Evolutionary conservation across 129 eudicot genomes (phyloP), one percentile per base, ranked within the genome.

Genomic region (Helianthus annuus): DNA sequence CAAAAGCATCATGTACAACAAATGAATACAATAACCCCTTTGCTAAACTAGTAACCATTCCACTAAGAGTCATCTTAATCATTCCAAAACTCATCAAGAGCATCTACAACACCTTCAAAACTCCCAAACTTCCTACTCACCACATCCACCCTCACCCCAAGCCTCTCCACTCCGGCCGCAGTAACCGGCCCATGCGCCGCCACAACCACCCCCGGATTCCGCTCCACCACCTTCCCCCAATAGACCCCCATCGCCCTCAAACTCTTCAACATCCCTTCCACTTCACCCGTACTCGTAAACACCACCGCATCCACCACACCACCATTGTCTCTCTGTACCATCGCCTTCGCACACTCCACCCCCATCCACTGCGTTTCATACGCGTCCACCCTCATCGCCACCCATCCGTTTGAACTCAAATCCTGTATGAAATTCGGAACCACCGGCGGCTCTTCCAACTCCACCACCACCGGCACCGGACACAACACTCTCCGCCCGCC

Each of bases 101-200:
- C 96, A 62, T 89, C 92, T 52, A 93, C 89, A 39, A 93, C 88
- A 1, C 98, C 98, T 8, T 78, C 83, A 72, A 93, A 93, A 59
- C 96, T 87, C 74, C 82, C 85, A 82, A 87, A 93, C 78, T 75
- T 78, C 4, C 76, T 54, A 58, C 98, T 81, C 53, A 89, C 96
- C 71, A 92, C 90, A 82, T 92, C 85, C 34, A 87, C 81, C 5
- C 71, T 65, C 62, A 93, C 95, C 12, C 98, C 92, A 70, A 89
- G 75, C 36, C 85, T 80, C 82, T 89, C 92, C 7, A 92, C 95
- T 63, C 98, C 98, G 39, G 85, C 86, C 27, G 96, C 96, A 66
- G 96, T 92, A 12, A 92, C 96, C 27, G 98, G 98, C 38, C 98
- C 98, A 61, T 92, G 98, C 42, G 90, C 95, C 22, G 96, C 98